Evolutionary conservation across 2,329 filamentous ascomycete species (phyloP).

Genomic region (Kalmusia sp.): DNA sequence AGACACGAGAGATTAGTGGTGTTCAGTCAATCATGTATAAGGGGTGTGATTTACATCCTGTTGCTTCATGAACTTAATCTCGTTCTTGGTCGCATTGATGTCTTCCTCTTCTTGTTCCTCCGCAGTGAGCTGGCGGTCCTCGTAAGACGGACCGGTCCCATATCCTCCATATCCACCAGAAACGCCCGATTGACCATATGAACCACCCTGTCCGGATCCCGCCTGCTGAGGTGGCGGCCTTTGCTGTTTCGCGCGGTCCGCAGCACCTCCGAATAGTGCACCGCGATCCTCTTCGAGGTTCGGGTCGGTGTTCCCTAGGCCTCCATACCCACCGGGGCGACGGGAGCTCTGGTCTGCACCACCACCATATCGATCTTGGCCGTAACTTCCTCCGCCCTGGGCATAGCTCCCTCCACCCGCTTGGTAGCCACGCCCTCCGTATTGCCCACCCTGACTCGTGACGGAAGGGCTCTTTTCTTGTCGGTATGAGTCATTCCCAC

Average conservation of each 20-base stretch:
- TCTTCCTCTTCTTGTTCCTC: constrained; percentile 79
- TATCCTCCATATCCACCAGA: constrained; percentile 45
- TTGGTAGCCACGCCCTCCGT: constrained; percentile 48
- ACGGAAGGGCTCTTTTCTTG: constrained; percentile 54
- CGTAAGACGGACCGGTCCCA: constrained; percentile 55
- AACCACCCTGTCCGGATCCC: constrained; percentile 29
- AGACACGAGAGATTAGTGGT: too few relatives aligned
- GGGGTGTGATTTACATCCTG: constrained; percentile 60
- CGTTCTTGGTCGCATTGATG: constrained; percentile 73
- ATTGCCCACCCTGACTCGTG: constrained; percentile 48
- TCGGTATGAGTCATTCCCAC: constrained; percentile 41
- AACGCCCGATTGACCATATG: constrained; percentile 19
- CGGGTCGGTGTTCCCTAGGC: constrained; percentile 38
- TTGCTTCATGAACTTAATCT: constrained; percentile 78
- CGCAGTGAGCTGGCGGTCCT: constrained; percentile 79
- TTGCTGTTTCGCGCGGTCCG: constrained; percentile 56
- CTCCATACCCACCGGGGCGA: constrained; percentile 50
- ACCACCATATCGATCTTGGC: constrained; percentile 59
- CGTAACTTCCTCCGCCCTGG: constrained; percentile 48
- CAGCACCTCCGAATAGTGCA: constrained; percentile 68
- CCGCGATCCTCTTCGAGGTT: constrained; percentile 66
- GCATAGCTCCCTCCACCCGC: constrained; percentile 33
- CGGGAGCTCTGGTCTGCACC: constrained; percentile 20
- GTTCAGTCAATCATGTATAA: not conserved
- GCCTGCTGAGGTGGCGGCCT: constrained; percentile 38